Conservation (phyloP, 352 stramenopile genomes). For the Elongisporangium senticosum region DNA sequence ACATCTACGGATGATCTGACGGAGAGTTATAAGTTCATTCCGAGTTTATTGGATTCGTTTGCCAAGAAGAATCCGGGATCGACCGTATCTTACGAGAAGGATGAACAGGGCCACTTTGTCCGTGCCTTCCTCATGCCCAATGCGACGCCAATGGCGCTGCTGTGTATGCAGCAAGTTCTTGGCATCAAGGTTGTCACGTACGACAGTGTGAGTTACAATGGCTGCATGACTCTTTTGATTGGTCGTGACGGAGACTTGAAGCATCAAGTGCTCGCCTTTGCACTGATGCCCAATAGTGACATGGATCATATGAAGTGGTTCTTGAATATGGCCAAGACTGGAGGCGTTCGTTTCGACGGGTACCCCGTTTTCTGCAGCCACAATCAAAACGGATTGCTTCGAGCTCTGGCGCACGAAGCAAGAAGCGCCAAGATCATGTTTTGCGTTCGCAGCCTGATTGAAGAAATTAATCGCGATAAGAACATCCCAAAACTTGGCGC, state of each 20-base stretch:
- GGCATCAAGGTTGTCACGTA: slow-evolving; percentile 74
- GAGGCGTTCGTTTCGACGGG: slow-evolving; percentile 40
- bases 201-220: slow-evolving; percentile 62
- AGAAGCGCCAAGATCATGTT: slow-evolving; percentile 63
- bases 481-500: slow-evolving; percentile 61
- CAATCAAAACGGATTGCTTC: slow-evolving; percentile 50
- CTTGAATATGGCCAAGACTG: slow-evolving; percentile 40
- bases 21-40: slow-evolving; percentile 82
- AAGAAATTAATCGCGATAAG: slow-evolving; percentile 68
- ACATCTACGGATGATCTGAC: slow-evolving; percentile 69
- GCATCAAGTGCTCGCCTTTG: slow-evolving; percentile 66
- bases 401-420: slow-evolving; percentile 44
- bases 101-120: slow-evolving; percentile 56
- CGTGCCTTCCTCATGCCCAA: slow-evolving; percentile 69
- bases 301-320: slow-evolving; percentile 79
- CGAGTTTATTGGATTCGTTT: slow-evolving; percentile 66
- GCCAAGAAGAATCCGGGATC: slow-evolving; percentile 67
- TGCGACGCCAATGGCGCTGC: slow-evolving; percentile 32
- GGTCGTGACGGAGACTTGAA: slow-evolving; percentile 64
- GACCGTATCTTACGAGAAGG: slow-evolving; percentile 53
- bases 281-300: slow-evolving; percentile 52
- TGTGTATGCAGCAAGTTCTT: slow-evolving; percentile 57
- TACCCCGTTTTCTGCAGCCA: slow-evolving; percentile 56
- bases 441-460: slow-evolving; percentile 59
- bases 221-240: slow-evolving; percentile 53